These are phyloP conservation scores for Ramaria sp. DNA, from an alignment of 768 basidiomycete species.

Conservation along the genomic window DNA sequence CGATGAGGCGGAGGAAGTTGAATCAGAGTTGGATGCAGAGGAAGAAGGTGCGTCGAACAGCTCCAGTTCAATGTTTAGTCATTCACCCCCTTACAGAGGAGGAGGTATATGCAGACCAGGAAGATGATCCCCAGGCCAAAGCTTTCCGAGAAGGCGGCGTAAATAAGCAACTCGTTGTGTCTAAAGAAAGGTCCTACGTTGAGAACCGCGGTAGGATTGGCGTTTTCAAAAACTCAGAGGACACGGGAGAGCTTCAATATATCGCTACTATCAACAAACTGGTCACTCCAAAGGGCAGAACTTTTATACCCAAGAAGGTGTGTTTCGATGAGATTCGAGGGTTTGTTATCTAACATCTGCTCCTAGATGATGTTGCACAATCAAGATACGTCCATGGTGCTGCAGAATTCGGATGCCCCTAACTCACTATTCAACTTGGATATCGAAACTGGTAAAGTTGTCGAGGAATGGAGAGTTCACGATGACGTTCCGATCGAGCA, in stretches of 20 bases:
- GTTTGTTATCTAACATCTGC: conserved; percentile 3
- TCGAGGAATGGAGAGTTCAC: conserved; percentile 98
- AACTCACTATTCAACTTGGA: conserved; percentile 86
- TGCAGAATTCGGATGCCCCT: conserved; percentile 75
- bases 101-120: conserved; percentile 25
- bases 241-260: conserved; percentile 62
- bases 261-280: conserved; percentile 80
- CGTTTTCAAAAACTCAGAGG: conserved; percentile 68
- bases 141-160: conserved; percentile 57
- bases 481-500: conserved; percentile 79
- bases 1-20: conserved; percentile 61
- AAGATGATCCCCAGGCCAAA: conserved; percentile 30
- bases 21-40: conserved; percentile 37
- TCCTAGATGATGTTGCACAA: conserved; percentile 89
- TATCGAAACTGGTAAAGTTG: conserved; percentile 88
- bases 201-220: conserved; percentile 87
- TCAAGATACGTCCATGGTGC: conserved; percentile 90
- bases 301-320: conserved; percentile 81
- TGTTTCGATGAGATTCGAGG: conserved; percentile 12
- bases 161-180: conserved; percentile 92
- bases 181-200: conserved; percentile 85
- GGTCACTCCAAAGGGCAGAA: conserved; percentile 65
- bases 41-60: conserved; percentile 37
- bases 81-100: conserved; percentile 16
- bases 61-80: not conserved